Evolutionary conservation across 352 stramenopile genomes (phyloP), one percentile per base, ranked within the genome.

Genomic region (Pythium diclinum): DNA sequence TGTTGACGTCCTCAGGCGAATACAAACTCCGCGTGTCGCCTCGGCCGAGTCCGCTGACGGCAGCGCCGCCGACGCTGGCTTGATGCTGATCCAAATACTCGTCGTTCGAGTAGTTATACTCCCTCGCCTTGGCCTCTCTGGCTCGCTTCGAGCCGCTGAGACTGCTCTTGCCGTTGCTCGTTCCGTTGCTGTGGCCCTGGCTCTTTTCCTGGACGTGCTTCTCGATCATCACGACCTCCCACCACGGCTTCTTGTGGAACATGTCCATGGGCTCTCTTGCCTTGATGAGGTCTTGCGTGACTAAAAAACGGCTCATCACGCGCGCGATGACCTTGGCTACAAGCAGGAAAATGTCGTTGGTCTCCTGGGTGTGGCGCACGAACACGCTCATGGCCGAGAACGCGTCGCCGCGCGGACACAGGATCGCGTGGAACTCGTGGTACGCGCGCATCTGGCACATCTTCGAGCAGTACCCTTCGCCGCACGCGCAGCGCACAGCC

Each of bases 331-430:
- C 87, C 57, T 97, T 92, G 25, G 83, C 89, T 19, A 82, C 87
- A 0, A 97, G 70, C 13, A 97, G 56, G 63, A 98, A 96, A 46
- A 98, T 97, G 59, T 97, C 92, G 71, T 98, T 98, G 0, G 90
- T 96, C 63, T 89, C 82, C 23, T 76, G 89, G 33, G 74, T 85
- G 68, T 95, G 89, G 32, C 72, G 70, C 14, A 89, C 33, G 40
- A 89, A 89, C 54, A 73, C 68, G 17, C 71, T 82, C 82, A 91
- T 91, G 21, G 82, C 70, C 25, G 78, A 83, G 68, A 75, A 84
- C 53, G 75, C 59, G 46, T 88, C 78, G 25, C 75, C 73, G 1
- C 90, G 74, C 4, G 81, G 74, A 33, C 90, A 97, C 44, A 97
- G 59, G 14, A 94, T 79, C 8, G 72, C 68, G 64, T 97, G 91